A percentile compares a stretch with the other conserved stretches of the same genome.
These are phyloP conservation scores for Exophiala lecanii-corni DNA, from an alignment of 2,329 filamentous ascomycete species.

Conservation along the genomic window DNA sequence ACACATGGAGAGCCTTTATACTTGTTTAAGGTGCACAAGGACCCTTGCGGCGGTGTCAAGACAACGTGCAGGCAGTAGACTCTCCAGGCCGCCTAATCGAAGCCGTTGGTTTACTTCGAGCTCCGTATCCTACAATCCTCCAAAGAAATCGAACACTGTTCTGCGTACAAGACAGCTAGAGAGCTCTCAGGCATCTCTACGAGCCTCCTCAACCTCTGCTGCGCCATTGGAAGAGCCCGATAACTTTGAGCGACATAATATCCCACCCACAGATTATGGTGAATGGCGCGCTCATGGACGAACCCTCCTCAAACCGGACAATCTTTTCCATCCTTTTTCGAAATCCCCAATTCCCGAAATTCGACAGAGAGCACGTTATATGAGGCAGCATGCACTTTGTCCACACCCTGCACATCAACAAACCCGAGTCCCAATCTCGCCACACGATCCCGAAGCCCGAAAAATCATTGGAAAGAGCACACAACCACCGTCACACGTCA, in stretches of 20 bases:
- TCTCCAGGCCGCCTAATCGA: conserved; percentile 8
- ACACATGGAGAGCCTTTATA: conserved; percentile 19
- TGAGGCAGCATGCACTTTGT: conserved; percentile 89
- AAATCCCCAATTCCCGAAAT: conserved; percentile 86
- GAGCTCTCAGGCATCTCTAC: conserved; percentile 8
- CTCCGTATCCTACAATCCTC: conserved; percentile 10
- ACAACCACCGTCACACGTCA: conserved; percentile 69
- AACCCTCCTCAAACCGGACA: conserved; percentile 60
- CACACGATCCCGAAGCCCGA: conserved; percentile 58
- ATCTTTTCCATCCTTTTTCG: conserved; percentile 91
- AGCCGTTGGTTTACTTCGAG: conserved; percentile 19
- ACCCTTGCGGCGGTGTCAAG: conserved; percentile 14
- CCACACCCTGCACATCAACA: conserved; percentile 82
- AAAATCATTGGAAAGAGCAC: conserved; percentile 44
- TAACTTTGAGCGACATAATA: conserved; percentile 24
- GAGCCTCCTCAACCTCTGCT: conserved; percentile 18
- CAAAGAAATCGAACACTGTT: conserved; percentile 9
- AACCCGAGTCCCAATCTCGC: conserved; percentile 63
- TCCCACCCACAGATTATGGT: conserved; percentile 24
- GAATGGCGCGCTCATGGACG: conserved; percentile 27
- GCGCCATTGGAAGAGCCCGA: conserved; percentile 19
- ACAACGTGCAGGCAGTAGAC: conserved; percentile 6
- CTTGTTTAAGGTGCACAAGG: conserved; percentile 22
- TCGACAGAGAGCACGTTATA: conserved; percentile 79
- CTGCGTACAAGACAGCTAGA: conserved; percentile 5